Conservation (phyloP, 129 eudicot genomes). For the Smallanthus sonchifolius region DNA sequence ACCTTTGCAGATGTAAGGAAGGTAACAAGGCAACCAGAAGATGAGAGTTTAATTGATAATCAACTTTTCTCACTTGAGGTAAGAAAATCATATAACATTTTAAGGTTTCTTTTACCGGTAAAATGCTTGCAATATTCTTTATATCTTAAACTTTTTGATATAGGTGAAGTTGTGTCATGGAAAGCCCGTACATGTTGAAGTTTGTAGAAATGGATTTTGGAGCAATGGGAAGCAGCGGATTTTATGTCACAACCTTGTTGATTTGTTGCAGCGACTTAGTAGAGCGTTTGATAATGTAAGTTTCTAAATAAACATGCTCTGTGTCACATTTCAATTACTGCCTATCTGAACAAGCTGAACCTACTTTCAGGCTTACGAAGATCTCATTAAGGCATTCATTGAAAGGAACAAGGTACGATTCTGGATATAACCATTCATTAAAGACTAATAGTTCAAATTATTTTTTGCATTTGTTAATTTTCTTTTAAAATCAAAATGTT, state of each 20-base stretch:
- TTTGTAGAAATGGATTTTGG: constrained; percentile 74
- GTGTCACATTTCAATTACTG: constrained; percentile 9
- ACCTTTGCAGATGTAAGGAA: constrained; percentile 64
- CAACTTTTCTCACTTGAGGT: constrained; percentile 85
- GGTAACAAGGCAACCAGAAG: constrained; percentile 50
- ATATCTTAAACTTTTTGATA: constrained; percentile 5
- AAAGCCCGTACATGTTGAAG: constrained; percentile 70
- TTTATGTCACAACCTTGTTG: constrained; percentile 91
- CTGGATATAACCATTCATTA: neutral
- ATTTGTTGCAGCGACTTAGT: constrained; percentile 80
- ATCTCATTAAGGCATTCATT: constrained; percentile 85
- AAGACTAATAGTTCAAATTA: neutral
- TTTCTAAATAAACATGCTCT: neutral
- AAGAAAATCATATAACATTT: constrained; percentile 17
- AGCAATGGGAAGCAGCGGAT: constrained; percentile 73
- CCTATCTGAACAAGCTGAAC: constrained; percentile 6
- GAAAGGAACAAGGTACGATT: constrained; percentile 87
- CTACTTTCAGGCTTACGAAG: constrained; percentile 82
- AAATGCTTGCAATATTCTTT: neutral
- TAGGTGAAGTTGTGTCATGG: constrained; percentile 97
- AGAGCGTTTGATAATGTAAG: constrained; percentile 92
- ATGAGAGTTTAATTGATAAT: constrained; percentile 43
- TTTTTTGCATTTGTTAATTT: neutral
- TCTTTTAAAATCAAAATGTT: neutral
- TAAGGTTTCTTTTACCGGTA: neutral